Conservation (phyloP, 352 stramenopile genomes). For the Phytophthora idaei region DNA sequence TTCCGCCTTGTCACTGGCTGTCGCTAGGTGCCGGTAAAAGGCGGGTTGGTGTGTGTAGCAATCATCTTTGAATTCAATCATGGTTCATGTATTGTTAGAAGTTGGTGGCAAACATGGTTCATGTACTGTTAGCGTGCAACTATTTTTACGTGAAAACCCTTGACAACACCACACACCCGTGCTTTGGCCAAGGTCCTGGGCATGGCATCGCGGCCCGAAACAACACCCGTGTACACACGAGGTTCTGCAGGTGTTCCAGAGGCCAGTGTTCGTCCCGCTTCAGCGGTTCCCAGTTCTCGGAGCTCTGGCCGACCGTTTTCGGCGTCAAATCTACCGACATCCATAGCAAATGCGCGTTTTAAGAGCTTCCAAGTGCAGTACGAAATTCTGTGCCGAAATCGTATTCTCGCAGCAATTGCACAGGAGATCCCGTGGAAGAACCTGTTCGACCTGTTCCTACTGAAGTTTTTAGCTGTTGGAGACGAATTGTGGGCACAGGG, state of each 20-base stretch:
- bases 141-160: conserved; percentile 7
- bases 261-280: conserved; percentile 9
- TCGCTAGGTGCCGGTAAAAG: no score
- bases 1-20: no score
- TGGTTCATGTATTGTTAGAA: no score
- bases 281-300: conserved; percentile 17
- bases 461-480: conserved; percentile 59
- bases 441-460: conserved; percentile 56
- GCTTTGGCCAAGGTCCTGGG: background rate
- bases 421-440: conserved; percentile 68
- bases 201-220: conserved; percentile 21
- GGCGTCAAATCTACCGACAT: conserved; percentile 50
- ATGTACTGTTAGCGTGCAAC: background rate
- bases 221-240: conserved; percentile 17
- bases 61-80: no score
- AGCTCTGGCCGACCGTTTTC: conserved; percentile 45
- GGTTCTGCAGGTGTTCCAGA: background rate
- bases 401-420: conserved; percentile 46
- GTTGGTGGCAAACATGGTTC: no score
- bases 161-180: no score
- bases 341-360: conserved; percentile 53
- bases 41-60: no score
- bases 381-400: conserved; percentile 55
- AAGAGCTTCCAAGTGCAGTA: conserved; percentile 64
- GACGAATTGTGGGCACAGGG: conserved; percentile 48